These are phyloP conservation scores for Pugionium cornutum DNA, from an alignment of 345 rosid species.

Conservation along the genomic window DNA sequence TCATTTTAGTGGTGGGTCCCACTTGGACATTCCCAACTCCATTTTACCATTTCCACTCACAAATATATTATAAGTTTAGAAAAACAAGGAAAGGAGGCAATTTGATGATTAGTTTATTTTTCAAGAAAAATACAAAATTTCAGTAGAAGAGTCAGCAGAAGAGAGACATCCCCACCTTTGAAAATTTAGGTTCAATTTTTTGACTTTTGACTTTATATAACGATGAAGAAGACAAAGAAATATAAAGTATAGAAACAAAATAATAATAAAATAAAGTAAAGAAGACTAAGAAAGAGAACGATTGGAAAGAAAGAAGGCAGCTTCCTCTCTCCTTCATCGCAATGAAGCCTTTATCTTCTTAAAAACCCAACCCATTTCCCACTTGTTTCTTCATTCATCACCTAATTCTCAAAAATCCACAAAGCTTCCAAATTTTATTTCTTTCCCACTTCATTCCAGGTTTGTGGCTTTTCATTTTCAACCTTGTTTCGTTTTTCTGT, in stretches of 20 bases:
- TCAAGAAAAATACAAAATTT: no score
- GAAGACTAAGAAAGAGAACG: constrained; percentile 12
- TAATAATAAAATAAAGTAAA: neutral
- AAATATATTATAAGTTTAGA: neutral
- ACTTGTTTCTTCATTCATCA: constrained; percentile 36
- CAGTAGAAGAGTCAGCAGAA: constrained; percentile 28
- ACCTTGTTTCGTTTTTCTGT: neutral
- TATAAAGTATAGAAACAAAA: neutral
- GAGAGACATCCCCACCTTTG: constrained; percentile 22
- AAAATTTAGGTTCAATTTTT: constrained; percentile 31
- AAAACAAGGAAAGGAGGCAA: no score
- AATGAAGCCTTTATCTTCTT: constrained; percentile 24
- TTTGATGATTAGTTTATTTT: no score
- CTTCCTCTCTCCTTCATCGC: constrained; percentile 37
- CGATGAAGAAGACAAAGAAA: neutral
- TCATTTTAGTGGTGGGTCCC: constrained; percentile 15
- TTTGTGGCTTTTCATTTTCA: constrained; percentile 21
- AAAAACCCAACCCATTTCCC: constrained; percentile 30
- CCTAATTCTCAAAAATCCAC: neutral
- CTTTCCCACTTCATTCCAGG: constrained; percentile 25
- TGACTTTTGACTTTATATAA: constrained; percentile 33
- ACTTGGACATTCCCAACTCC: constrained; percentile 15
- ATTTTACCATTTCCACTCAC: constrained; percentile 13
- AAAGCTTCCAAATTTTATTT: constrained; percentile 20
- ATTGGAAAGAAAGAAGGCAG: constrained; percentile 28